Percentiles rank a stretch among this genome's conserved stretches.
phyloP scores from a whole-genome alignment of 305 asterid species.

The Solanum hybrid region DNA sequence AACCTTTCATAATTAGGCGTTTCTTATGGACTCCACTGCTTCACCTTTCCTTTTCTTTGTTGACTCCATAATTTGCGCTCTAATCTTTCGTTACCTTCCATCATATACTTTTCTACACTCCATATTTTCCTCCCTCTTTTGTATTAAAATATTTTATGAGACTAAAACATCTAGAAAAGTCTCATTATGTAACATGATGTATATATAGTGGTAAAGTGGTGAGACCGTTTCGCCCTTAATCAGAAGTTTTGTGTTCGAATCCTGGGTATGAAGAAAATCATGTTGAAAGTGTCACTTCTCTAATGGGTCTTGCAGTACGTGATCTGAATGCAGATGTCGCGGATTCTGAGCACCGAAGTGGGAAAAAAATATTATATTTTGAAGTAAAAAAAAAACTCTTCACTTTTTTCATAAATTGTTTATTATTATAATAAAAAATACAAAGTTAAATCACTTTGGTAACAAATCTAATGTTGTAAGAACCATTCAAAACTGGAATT shows the following conservation, averaged over 20 bases:
- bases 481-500: not conserved
- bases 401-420: not conserved
- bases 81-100: not conserved
- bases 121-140: not conserved
- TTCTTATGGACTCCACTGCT: not conserved
- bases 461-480: not conserved
- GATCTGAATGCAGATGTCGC: too few species aligned
- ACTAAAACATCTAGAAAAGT: not conserved
- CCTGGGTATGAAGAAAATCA: too few species aligned
- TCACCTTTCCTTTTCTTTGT: too few species aligned
- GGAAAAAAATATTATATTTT: too few species aligned
- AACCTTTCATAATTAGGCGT: not conserved
- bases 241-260: too few species aligned
- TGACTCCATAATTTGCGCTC: not conserved
- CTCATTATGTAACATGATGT: not conserved
- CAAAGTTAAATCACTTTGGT: not conserved
- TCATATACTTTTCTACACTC: not conserved
- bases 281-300: too few species aligned
- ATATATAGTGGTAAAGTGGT: too few species aligned
- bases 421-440: not conserved
- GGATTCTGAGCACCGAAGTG: too few species aligned
- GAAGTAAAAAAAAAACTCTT: not conserved
- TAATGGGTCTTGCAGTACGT: too few species aligned
- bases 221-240: accelerated
- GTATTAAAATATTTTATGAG: not conserved